Percentiles rank a stretch among this genome's conserved stretches.
These are phyloP conservation scores for Epichloe scottii DNA, from an alignment of 2,329 filamentous ascomycete genomes.

Conservation along the genomic window DNA sequence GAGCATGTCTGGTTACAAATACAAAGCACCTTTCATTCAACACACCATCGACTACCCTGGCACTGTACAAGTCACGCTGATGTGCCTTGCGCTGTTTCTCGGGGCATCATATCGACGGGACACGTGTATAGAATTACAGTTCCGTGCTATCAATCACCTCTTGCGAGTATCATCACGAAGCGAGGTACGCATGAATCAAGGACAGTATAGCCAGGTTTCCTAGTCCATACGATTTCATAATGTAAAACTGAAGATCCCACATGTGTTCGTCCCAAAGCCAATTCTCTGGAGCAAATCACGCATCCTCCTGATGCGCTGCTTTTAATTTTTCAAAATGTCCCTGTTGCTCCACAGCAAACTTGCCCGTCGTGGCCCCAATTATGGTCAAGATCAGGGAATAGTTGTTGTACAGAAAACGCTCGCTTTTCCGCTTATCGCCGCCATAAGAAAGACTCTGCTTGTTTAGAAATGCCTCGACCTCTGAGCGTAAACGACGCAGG, in stretches of 20 bases:
- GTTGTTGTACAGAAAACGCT: constrained; percentile 89
- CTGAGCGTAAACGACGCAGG: constrained; percentile 60
- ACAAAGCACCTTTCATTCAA: background rate
- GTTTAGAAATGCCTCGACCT: constrained; percentile 72
- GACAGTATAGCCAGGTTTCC: too few relatives aligned
- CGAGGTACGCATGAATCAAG: too few relatives aligned
- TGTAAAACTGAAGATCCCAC: background rate
- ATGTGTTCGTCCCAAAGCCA: background rate
- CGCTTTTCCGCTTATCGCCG: constrained; percentile 63
- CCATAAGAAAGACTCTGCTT: constrained; percentile 65
- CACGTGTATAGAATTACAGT: background rate
- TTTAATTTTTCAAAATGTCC: constrained; percentile 60
- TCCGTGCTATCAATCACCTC: background rate
- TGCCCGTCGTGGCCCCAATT: constrained; percentile 64
- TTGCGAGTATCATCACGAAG: background rate
- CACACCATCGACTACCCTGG: background rate
- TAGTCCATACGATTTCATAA: background rate
- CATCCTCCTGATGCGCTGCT: constrained; percentile 38
- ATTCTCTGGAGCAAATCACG: constrained; percentile 3
- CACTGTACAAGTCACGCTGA: background rate
- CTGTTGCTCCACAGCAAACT: constrained; percentile 62
- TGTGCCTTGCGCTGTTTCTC: background rate
- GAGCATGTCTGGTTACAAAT: background rate
- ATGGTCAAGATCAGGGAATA: constrained; percentile 92
- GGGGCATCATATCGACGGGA: background rate